phyloP scores from a whole-genome alignment of 2,329 filamentous ascomycete species.

The Sarocladiaceae sp. region DNA sequence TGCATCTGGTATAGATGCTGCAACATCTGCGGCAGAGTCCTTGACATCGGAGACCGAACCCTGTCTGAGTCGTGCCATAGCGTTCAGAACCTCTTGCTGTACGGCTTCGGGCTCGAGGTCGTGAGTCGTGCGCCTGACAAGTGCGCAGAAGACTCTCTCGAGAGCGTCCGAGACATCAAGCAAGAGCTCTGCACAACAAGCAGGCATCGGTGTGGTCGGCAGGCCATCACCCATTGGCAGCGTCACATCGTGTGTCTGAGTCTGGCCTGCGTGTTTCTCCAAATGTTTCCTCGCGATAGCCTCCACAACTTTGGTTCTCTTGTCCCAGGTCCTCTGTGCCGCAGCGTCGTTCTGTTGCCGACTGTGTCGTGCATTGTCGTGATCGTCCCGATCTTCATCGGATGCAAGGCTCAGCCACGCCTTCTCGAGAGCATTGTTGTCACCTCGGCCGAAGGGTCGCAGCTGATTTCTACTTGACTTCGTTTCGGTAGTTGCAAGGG shows the following conservation, averaged over 20 bases:
- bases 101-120: conserved; percentile 40
- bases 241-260: conserved; percentile 25
- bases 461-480: conserved; percentile 56
- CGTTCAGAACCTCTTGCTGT: conserved; percentile 39
- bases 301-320: conserved; percentile 34
- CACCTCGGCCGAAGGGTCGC: conserved; percentile 72
- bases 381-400: conserved; percentile 42
- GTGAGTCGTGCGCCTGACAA: conserved; percentile 36
- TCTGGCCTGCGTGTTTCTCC: conserved; percentile 39
- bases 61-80: conserved; percentile 13
- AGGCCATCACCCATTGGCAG: conserved; percentile 23
- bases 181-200: conserved; percentile 46
- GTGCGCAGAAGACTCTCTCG: conserved; percentile 44
- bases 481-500: conserved; percentile 46
- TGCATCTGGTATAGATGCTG: conserved; percentile 1
- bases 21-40: neutral
- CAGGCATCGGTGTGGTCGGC: conserved; percentile 25
- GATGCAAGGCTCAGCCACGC: conserved; percentile 65
- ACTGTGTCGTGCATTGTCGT: conserved; percentile 29
- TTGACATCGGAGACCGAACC: neutral
- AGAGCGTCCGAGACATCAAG: conserved; percentile 44
- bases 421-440: conserved; percentile 75
- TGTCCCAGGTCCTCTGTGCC: conserved; percentile 30
- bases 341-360: conserved; percentile 17
- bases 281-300: conserved; percentile 42